phyloP scores from a whole-genome alignment of 495 filamentous ascomycete species.

The Neurospora sp. region DNA sequence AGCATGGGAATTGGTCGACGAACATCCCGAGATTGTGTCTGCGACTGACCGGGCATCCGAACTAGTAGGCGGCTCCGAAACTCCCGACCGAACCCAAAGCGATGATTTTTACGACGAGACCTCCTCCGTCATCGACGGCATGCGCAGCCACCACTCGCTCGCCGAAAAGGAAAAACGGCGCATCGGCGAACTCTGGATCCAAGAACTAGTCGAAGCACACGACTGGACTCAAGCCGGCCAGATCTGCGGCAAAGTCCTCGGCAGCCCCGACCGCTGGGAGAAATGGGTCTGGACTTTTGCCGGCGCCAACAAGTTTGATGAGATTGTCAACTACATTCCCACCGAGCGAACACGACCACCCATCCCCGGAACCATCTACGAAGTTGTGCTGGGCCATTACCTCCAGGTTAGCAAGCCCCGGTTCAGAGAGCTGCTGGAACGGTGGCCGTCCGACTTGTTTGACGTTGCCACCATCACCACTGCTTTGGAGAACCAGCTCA shows the following conservation, averaged over 20 bases:
- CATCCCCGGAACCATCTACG: constrained; percentile 75
- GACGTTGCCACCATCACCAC: constrained; percentile 58
- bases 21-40: constrained; percentile 65
- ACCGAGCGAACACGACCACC: constrained; percentile 62
- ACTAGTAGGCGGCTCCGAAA: constrained; percentile 6
- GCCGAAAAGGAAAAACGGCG: constrained; percentile 83
- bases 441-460: constrained; percentile 80
- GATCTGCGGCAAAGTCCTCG: constrained; percentile 69
- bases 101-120: constrained; percentile 76
- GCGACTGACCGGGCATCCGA: constrained; percentile 20
- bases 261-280: constrained; percentile 77
- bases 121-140: constrained; percentile 50
- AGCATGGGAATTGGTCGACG: constrained; percentile 79
- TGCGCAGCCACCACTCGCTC: constrained; percentile 45
- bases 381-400: constrained; percentile 78
- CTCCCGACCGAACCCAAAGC: constrained; percentile 37
- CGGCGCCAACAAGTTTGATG: constrained; percentile 71
- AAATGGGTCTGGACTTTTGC: constrained; percentile 90
- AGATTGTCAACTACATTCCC: constrained; percentile 79
- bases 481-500: constrained; percentile 64
- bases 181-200: constrained; percentile 87
- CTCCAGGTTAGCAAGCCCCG: constrained; percentile 56
- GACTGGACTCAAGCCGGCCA: constrained; percentile 72
- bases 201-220: constrained; percentile 61
- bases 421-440: constrained; percentile 69